Evolutionary conservation across 495 filamentous ascomycete species (phyloP).

Genomic region (Aspergillus cristatus): DNA sequence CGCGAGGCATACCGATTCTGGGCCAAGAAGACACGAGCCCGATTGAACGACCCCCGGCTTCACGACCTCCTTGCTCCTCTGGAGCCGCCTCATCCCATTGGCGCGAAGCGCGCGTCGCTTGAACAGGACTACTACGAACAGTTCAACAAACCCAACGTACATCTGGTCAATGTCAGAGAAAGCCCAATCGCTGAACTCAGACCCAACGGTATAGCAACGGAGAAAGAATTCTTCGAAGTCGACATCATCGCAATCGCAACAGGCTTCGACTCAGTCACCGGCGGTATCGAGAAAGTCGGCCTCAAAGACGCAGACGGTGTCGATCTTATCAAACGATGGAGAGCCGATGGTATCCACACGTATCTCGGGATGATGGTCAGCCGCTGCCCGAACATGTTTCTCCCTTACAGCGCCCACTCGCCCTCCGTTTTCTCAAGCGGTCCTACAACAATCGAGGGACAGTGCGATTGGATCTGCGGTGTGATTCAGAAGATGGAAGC

Average conservation of each 20-base stretch:
- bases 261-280: conserved; percentile 46
- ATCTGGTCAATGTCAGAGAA: conserved; percentile 41
- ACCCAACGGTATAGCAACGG: conserved; percentile 33
- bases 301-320: conserved; percentile 33
- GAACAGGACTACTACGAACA: conserved; percentile 50
- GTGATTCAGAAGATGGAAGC: conserved; percentile 31
- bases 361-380: conserved; percentile 39
- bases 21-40: conserved; percentile 38
- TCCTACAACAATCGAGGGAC: conserved; percentile 36
- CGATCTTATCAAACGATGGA: conserved; percentile 34
- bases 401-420: conserved; percentile 42
- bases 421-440: conserved; percentile 43
- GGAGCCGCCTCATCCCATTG: conserved; percentile 42
- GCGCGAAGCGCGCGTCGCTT: conserved; percentile 45
- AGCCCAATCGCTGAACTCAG: conserved; percentile 41
- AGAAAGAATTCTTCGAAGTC: conserved; percentile 34
- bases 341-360: conserved; percentile 25
- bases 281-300: conserved; percentile 40
- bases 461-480: conserved; percentile 44
- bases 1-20: conserved; percentile 47
- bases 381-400: conserved; percentile 48
- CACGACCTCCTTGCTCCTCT: conserved; percentile 47
- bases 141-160: conserved; percentile 45
- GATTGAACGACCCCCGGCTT: conserved; percentile 40
- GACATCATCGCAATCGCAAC: conserved; percentile 48